Evolutionary conservation across 2,329 filamentous ascomycete species (phyloP), one percentile per base, ranked within the genome.

Genomic region (Monosporascus ibericus): DNA sequence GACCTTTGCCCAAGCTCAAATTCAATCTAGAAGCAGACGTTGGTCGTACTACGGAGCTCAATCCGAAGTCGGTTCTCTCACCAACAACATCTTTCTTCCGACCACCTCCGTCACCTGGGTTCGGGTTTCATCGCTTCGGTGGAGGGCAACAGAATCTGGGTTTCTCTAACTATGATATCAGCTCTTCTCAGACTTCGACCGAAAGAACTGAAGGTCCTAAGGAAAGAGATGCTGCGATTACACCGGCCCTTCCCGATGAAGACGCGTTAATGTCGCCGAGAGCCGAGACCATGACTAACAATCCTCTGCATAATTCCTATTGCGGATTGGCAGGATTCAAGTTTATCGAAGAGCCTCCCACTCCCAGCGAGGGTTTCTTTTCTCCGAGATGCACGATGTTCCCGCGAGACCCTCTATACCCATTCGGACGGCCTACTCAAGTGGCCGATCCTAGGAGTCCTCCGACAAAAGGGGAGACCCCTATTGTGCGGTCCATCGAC

Each of bases 401-500:
- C 52, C 77, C 80, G 5, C 71, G 78, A 25, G 76, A 83, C 56
- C 73, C 77, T 0, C 77, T 80, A 52, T 72, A 68, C 47, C 72
- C 77, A 2, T 81, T 82, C 57, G 75, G 73, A 44, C 73, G 76
- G 38, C 79, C 79, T 11, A 61, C 72, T 3, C 76, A 79, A 55
- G 70, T 75, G 11, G 75, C 75, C 15, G 87, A 92, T 64, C 88
- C 88, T 15, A 75, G 88, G 60, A 91, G 87, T 65, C 88, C 88
- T 17, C 85, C 87, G 0, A 88, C 86, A 14, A 82, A 81, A 62
- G 87, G 88, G 39, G 86, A 87, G 66, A 84, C 82, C 53, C 86
- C 88, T 3, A 91, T 92, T 55, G 82, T 85, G 49, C 78, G 88
- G 52, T 91, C 86, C 53, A 92, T 92, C 62, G 86, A 89, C 66